Evolutionary conservation across 2,329 filamentous ascomycete genomes (phyloP).

Genomic region (Ceratocystis eucalypticola): DNA sequence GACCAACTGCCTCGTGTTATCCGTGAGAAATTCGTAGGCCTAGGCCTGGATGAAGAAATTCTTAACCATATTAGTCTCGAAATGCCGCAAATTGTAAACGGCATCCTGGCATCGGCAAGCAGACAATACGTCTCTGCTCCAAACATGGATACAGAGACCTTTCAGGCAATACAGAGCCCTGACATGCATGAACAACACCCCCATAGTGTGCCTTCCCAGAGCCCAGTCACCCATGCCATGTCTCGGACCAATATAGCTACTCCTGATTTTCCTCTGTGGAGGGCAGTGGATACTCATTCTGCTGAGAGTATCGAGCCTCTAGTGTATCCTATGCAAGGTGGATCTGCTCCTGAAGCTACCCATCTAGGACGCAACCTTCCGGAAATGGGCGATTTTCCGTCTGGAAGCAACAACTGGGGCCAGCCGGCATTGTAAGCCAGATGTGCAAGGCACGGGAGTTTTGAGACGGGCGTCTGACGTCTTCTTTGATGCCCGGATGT

Average conservation of each 20-base stretch:
- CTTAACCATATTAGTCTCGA: neutral
- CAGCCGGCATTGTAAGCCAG: neutral
- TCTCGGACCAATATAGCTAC: neutral
- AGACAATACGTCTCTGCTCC: neutral
- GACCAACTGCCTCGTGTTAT: slow-evolving; percentile 5
- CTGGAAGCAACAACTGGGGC: neutral
- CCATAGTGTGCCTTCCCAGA: neutral
- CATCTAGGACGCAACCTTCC: neutral
- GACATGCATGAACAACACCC: neutral
- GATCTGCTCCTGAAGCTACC: neutral
- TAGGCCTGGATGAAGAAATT: neutral
- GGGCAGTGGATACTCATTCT: neutral
- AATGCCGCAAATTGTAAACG: slow-evolving; percentile 4
- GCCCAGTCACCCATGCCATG: neutral
- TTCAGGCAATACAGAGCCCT: neutral
- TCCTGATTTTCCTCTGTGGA: neutral
- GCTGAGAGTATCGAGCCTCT: neutral
- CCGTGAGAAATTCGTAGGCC: neutral
- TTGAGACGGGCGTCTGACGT: neutral
- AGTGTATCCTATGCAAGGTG: neutral
- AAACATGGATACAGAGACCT: neutral
- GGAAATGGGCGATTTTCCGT: neutral
- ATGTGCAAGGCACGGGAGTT: neutral
- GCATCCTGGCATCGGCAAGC: neutral
- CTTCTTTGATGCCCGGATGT: neutral